phyloP scores from a whole-genome alignment of 2,329 filamentous ascomycete species.

The Exophiala lecanii-corni region DNA sequence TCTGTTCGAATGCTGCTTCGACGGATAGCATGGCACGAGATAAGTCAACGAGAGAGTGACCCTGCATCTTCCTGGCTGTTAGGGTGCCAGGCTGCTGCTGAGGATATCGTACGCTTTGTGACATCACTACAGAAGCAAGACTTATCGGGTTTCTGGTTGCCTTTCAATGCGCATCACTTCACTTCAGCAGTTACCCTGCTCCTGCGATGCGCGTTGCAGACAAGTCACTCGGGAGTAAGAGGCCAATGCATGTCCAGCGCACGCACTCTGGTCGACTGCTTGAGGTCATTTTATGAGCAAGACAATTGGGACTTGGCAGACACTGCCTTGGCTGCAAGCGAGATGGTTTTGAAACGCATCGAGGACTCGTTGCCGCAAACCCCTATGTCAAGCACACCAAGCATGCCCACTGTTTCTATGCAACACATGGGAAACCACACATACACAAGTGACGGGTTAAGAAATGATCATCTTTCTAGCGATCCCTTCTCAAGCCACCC shows the following conservation, averaged over 20 bases:
- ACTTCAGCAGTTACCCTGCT: constrained; percentile 26
- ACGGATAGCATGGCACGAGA: constrained; percentile 44
- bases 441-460: constrained; percentile 11
- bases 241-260: constrained; percentile 45
- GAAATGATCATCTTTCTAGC: constrained; percentile 12
- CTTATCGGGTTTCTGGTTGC: constrained; percentile 24
- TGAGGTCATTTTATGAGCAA: constrained; percentile 45
- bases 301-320: constrained; percentile 54
- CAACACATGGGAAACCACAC: constrained; percentile 7
- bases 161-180: constrained; percentile 26
- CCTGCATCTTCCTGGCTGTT: constrained; percentile 25
- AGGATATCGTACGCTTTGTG: constrained; percentile 32
- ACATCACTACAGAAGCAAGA: constrained; percentile 34
- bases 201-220: constrained; percentile 25
- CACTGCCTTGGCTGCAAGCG: constrained; percentile 50
- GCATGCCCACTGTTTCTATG: constrained; percentile 3
- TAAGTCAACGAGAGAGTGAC: constrained; percentile 22
- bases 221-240: constrained; percentile 43
- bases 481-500: constrained; percentile 14
- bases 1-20: constrained; percentile 46
- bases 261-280: constrained; percentile 44
- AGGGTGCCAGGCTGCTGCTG: constrained; percentile 18
- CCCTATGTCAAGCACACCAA: constrained; percentile 12
- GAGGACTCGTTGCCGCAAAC: constrained; percentile 22
- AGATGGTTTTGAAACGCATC: constrained; percentile 36